phyloP scores from a whole-genome alignment of 2,329 filamentous ascomycete genomes.

The Calonectria pseudoreteaudii region DNA sequence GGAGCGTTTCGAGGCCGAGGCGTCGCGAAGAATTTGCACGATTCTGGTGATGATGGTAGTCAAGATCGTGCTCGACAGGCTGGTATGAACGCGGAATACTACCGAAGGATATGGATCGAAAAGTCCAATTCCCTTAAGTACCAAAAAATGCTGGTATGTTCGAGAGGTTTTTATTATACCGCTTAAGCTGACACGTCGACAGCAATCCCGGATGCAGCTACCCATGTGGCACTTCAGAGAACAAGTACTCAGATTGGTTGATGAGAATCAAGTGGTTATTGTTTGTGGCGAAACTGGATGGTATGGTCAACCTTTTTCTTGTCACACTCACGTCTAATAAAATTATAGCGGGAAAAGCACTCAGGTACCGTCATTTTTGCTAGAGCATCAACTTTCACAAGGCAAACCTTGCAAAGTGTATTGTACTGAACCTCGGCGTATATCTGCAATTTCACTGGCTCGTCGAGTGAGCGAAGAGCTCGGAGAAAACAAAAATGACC shows the following conservation, averaged over 20 bases:
- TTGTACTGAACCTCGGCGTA: slow-evolving; percentile 93
- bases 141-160: slow-evolving; percentile 79
- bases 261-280: slow-evolving; percentile 86
- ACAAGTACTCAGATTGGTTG: slow-evolving; percentile 81
- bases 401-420: slow-evolving; percentile 91
- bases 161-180: background rate
- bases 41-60: slow-evolving; percentile 61
- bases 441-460: slow-evolving; percentile 94
- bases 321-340: slow-evolving; percentile 33
- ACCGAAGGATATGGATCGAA: slow-evolving; percentile 69
- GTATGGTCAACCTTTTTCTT: slow-evolving; percentile 47
- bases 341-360: slow-evolving; percentile 85
- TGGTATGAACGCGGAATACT: slow-evolving; percentile 58
- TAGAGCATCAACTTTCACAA: slow-evolving; percentile 87
- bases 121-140: slow-evolving; percentile 72
- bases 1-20: slow-evolving; percentile 78
- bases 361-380: slow-evolving; percentile 92
- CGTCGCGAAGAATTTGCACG: slow-evolving; percentile 58
- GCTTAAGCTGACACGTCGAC: slow-evolving; percentile 24
- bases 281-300: slow-evolving; percentile 97
- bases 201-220: slow-evolving; percentile 78
- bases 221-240: slow-evolving; percentile 91
- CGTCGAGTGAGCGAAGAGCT: slow-evolving; percentile 94
- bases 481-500: slow-evolving; percentile 83
- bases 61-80: slow-evolving; percentile 57